phyloP scores from a whole-genome alignment of 1,139 yeast species.

The Candida freyschussii region DNA sequence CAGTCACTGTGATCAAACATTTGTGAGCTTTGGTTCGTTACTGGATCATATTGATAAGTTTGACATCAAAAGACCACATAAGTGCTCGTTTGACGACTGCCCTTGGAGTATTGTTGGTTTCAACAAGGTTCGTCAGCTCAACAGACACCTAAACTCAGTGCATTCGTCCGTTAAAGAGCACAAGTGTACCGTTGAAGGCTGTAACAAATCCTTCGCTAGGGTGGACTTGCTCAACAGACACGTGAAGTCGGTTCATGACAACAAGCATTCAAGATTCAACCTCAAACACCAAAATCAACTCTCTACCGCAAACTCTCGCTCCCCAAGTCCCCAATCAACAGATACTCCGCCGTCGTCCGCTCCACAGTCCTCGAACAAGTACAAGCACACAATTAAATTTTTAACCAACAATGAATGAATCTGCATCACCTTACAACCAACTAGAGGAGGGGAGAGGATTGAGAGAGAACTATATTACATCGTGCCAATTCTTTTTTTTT shows the following conservation, averaged over 20 bases:
- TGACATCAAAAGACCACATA: constrained; percentile 32
- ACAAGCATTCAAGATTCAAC: constrained; percentile 39
- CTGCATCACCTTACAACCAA: constrained; percentile 1
- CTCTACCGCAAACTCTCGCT: background rate
- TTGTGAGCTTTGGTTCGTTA: constrained; percentile 31
- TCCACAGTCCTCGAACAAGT: constrained; percentile 4
- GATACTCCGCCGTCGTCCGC: constrained; percentile 1
- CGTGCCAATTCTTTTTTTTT: too few relatives aligned
- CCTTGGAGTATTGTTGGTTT: constrained; percentile 52
- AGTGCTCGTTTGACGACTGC: constrained; percentile 43
- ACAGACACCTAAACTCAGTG: constrained; percentile 25
- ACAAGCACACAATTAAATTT: constrained; percentile 22
- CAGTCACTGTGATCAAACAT: constrained; percentile 36
- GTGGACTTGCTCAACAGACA: constrained; percentile 55
- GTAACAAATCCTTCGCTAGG: constrained; percentile 68
- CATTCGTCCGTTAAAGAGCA: constrained; percentile 38
- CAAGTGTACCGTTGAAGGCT: constrained; percentile 54
- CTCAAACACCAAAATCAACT: constrained; percentile 17
- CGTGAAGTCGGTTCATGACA: constrained; percentile 46
- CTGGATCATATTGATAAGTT: constrained; percentile 36
- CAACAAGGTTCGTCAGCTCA: constrained; percentile 32
- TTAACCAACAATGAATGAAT: constrained; percentile 11
- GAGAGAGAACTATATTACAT: background rate
- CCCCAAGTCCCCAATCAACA: background rate
- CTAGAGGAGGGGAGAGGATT: background rate